Evolutionary conservation across 441 rosid species (phyloP).

Genomic region (Populus hybrid): DNA sequence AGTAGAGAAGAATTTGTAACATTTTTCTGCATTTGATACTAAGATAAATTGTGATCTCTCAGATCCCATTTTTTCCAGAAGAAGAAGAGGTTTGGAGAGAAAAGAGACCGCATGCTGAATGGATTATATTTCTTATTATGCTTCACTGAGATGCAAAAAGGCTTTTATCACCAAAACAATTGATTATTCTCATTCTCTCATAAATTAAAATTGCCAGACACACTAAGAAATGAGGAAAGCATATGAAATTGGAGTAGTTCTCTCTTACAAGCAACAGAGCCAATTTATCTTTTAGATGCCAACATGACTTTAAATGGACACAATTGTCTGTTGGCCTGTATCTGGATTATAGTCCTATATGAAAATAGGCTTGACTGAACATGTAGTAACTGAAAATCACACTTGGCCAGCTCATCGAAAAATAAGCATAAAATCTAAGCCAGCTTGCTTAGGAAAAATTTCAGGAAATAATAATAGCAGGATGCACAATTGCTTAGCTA

Average conservation of each 20-base stretch:
- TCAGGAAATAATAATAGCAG: background rate
- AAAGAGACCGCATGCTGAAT: background rate
- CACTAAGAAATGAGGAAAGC: background rate
- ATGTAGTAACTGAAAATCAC: background rate
- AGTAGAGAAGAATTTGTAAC: background rate
- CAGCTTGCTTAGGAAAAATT: background rate
- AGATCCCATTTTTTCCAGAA: background rate
- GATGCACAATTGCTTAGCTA: background rate
- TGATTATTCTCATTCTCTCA: background rate
- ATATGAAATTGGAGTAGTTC: background rate
- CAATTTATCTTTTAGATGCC: background rate
- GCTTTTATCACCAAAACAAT: background rate
- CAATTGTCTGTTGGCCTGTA: background rate
- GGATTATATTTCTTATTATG: background rate
- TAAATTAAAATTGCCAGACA: background rate
- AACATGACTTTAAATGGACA: slow-evolving; percentile 17
- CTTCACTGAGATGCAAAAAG: background rate
- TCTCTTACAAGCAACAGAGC: background rate
- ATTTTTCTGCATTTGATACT: background rate
- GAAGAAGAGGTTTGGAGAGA: background rate
- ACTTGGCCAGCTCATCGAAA: background rate
- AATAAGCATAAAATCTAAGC: background rate
- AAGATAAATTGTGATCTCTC: background rate
- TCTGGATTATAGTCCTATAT: slow-evolving; percentile 8
- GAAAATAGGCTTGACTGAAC: background rate